Conservation (phyloP, 768 basidiomycete species). For the Tephrocybe sp. region DNA sequence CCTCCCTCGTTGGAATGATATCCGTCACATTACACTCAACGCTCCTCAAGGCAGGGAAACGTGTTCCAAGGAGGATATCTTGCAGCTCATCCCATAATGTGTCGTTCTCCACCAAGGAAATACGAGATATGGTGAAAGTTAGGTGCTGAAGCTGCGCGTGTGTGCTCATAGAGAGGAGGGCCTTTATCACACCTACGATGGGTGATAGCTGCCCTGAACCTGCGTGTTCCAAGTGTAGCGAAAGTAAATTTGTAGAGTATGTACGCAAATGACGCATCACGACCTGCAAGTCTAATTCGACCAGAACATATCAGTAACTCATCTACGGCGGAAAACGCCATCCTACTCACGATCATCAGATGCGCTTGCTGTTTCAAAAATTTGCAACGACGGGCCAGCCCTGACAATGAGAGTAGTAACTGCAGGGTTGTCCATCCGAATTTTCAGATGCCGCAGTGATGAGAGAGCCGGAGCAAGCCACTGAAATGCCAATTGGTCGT, state of each 20-base stretch:
- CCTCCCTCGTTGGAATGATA: too few species aligned
- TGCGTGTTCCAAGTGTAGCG: neutral
- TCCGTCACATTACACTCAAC: neutral
- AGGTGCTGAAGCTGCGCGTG: conserved; percentile 3
- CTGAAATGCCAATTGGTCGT: conserved; percentile 2
- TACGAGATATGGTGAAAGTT: neutral
- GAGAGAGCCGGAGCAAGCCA: conserved; percentile 11
- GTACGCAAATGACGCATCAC: neutral
- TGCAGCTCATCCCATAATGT: conserved; percentile 7
- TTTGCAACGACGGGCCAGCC: conserved; percentile 5
- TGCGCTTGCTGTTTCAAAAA: neutral
- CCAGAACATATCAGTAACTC: neutral
- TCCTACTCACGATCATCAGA: conserved; percentile 6
- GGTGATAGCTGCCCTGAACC: neutral
- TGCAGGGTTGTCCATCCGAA: neutral
- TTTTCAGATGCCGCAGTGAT: conserved; percentile 3
- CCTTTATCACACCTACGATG: neutral
- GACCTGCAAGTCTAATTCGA: conserved; percentile 1
- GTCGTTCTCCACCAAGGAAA: neutral
- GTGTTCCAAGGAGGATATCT: neutral
- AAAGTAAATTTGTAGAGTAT: conserved; percentile 2
- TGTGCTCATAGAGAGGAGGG: conserved; percentile 1
- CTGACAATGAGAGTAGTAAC: neutral
- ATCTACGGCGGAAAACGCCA: neutral
- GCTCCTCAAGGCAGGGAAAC: conserved; percentile 6